Conservation (phyloP, 2,329 filamentous ascomycete species). For the Penicillium sp. region DNA sequence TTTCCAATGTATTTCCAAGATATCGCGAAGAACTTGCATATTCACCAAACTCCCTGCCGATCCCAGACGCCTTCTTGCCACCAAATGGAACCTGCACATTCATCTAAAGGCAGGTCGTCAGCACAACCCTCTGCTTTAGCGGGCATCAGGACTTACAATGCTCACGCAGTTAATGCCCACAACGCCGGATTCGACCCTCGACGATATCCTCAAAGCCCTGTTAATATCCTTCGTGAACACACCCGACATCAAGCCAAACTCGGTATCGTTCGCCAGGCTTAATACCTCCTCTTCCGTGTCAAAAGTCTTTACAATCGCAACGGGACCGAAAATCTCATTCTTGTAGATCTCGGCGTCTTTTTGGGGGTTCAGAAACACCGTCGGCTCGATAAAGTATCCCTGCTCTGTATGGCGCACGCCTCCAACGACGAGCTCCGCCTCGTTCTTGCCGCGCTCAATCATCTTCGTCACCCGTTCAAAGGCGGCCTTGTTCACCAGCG, state of each 20-base stretch:
- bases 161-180: constrained; percentile 17
- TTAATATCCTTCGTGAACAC: constrained; percentile 78
- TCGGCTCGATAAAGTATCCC: constrained; percentile 87
- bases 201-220: constrained; percentile 60
- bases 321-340: constrained; percentile 82
- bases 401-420: constrained; percentile 59
- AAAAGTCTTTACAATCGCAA: constrained; percentile 75
- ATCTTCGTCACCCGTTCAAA: not conserved
- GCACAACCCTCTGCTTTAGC: not conserved
- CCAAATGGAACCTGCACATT: constrained; percentile 2
- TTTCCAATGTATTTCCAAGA: not conserved
- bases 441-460: not conserved
- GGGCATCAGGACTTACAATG: not conserved
- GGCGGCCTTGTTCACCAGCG: constrained; percentile 59
- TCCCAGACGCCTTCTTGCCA: constrained; percentile 4
- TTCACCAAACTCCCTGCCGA: constrained; percentile 3
- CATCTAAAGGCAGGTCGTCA: not conserved
- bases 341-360: constrained; percentile 72
- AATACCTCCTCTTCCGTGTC: constrained; percentile 74
- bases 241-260: constrained; percentile 75
- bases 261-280: constrained; percentile 71
- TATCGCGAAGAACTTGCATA: not conserved
- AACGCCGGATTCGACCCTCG: constrained; percentile 14
- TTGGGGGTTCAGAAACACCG: constrained; percentile 78
- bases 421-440: constrained; percentile 57